Percentiles rank a stretch among this genome's conserved stretches.
Conservation (phyloP, 176 grass and related monocot genomes). For the Miscanthus lutarioriparius region DNA sequence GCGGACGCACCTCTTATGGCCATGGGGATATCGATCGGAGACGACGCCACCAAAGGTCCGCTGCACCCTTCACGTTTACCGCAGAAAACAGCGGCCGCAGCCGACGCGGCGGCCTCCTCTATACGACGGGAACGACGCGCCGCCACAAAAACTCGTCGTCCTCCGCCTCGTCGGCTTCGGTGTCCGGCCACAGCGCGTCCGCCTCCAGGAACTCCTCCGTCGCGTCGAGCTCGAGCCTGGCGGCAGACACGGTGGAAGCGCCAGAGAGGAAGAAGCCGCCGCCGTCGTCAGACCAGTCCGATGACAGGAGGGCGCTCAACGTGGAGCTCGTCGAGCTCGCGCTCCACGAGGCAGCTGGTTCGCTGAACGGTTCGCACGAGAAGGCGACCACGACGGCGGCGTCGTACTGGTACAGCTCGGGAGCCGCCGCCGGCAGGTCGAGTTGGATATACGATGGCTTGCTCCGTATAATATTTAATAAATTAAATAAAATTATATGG, state of each 20-base stretch:
- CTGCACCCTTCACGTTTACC: constrained; percentile 15
- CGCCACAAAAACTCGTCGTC: constrained; percentile 5
- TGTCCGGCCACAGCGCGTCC: constrained; percentile 64
- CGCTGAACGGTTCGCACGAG: constrained; percentile 25
- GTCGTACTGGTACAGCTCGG: constrained; percentile 7
- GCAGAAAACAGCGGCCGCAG: not conserved
- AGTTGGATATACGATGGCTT: too few relatives aligned
- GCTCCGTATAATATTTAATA: too few relatives aligned
- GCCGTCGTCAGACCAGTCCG: not conserved
- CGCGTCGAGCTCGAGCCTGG: not conserved
- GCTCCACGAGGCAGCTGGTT: not conserved
- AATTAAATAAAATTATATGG: too few relatives aligned
- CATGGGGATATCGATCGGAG: constrained; percentile 47
- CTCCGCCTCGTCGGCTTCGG: not conserved
- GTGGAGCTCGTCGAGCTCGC: not conserved
- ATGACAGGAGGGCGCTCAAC: not conserved
- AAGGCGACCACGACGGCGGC: not conserved
- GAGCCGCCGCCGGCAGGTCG: too few relatives aligned
- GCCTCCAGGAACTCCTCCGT: constrained; percentile 46
- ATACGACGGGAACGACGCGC: not conserved
- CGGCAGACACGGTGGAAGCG: not conserved
- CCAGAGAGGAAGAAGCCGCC: constrained; percentile 37
- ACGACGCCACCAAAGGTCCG: constrained; percentile 18
- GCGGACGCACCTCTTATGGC: not conserved
- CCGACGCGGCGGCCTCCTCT: not conserved